phyloP scores from a whole-genome alignment of 305 asterid species.

The Plantago rigida region DNA sequence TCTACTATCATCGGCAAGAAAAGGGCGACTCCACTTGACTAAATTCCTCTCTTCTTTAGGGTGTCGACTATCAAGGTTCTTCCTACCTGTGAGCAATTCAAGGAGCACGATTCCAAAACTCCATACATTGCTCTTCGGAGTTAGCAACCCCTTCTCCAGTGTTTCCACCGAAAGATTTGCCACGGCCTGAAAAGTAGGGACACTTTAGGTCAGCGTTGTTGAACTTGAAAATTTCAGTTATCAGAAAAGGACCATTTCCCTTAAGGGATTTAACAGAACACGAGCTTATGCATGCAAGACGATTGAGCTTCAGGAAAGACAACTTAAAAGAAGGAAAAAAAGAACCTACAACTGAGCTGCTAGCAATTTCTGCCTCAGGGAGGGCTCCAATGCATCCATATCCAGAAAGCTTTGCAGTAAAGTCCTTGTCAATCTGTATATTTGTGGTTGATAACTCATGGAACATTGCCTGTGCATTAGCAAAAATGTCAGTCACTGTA shows the following conservation, averaged over 20 bases:
- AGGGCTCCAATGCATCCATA: slow-evolving; percentile 88
- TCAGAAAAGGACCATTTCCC: not conserved
- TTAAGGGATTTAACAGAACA: not conserved
- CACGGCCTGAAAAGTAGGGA: slow-evolving; percentile 50
- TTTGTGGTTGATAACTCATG: slow-evolving; percentile 84
- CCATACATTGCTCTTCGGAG: slow-evolving; percentile 99
- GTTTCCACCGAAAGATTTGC: slow-evolving; percentile 91
- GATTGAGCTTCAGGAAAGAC: slow-evolving; percentile 5
- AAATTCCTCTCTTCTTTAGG: slow-evolving; percentile 87
- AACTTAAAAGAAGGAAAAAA: slow-evolving; percentile 4
- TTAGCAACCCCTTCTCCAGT: slow-evolving; percentile 70
- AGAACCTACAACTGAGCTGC: slow-evolving; percentile 61
- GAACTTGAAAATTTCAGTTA: not conserved
- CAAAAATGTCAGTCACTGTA: slow-evolving; percentile 22
- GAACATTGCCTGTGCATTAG: slow-evolving; percentile 76
- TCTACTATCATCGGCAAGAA: slow-evolving; percentile 76
- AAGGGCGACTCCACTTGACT: slow-evolving; percentile 88
- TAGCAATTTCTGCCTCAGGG: slow-evolving; percentile 74
- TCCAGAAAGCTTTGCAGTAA: slow-evolving; percentile 93
- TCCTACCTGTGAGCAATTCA: slow-evolving; percentile 89
- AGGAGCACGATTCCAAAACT: slow-evolving; percentile 92
- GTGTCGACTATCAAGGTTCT: slow-evolving; percentile 63
- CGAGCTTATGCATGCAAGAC: not conserved
- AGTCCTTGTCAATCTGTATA: slow-evolving; percentile 94
- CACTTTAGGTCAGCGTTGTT: slow-evolving; percentile 13